Conservation (phyloP, 805 yeast species). For the Dipodascopsis tothii region DNA sequence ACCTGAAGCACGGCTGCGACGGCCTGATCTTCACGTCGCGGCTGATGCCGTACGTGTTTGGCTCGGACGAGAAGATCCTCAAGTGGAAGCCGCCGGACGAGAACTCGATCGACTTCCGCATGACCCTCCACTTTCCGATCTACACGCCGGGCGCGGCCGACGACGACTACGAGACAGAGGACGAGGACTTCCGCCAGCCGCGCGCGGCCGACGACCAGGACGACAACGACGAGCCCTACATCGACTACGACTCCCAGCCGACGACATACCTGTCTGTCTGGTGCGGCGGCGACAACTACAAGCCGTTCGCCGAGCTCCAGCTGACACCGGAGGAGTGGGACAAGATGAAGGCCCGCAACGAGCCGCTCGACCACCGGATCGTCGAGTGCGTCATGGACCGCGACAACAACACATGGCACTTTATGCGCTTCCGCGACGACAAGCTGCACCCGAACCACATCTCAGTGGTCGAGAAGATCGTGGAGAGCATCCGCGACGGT, state of each 20-base stretch:
- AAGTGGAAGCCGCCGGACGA: slow-evolving; percentile 98
- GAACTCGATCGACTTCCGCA: slow-evolving; percentile 82
- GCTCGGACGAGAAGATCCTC: slow-evolving; percentile 77
- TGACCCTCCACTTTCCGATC: slow-evolving; percentile 53
- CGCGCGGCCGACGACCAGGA: slow-evolving; percentile 36
- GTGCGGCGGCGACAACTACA: slow-evolving; percentile 62
- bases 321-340: slow-evolving; percentile 75
- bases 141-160: slow-evolving; percentile 42
- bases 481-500: slow-evolving; percentile 78
- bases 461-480: slow-evolving; percentile 70
- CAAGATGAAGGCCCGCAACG: slow-evolving; percentile 53
- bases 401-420: slow-evolving; percentile 63
- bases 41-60: slow-evolving; percentile 75
- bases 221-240: slow-evolving; percentile 41
- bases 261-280: slow-evolving; percentile 60
- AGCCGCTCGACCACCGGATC: slow-evolving; percentile 83
- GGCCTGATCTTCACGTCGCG: slow-evolving; percentile 92
- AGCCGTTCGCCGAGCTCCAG: slow-evolving; percentile 56
- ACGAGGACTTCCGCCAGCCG: too few relatives aligned
- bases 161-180: background rate
- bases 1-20: slow-evolving; percentile 80
- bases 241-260: slow-evolving; percentile 78
- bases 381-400: slow-evolving; percentile 72
- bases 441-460: slow-evolving; percentile 81
- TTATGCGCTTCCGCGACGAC: slow-evolving; percentile 87